Base-by-base conservation (phyloP, 192 early-diverging fungal genomes). In the Mortierella antarctica region DNA sequence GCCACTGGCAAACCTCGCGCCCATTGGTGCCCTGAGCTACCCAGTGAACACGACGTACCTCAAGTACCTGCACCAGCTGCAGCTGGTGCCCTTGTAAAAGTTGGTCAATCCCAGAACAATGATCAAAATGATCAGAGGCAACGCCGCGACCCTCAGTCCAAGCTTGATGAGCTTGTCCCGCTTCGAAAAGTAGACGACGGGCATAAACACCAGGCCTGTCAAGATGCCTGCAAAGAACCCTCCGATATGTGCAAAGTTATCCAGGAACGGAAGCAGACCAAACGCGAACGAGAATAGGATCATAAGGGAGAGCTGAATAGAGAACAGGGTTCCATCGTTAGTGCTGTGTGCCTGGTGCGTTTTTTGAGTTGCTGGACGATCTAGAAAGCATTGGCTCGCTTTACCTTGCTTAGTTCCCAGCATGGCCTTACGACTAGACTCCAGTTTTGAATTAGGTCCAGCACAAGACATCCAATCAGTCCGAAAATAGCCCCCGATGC, bases 221-320 rank as follows among this genome's bases (percentile, higher is more conserved):
- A 93, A 53, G 46, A 93, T 70, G 0, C 93, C 94, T 55, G 77
- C 81, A 45, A 91, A 71, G 71, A 92, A 94, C 5, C 94, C 93
- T 48, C 94, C 95, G 52, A 95, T 85, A 86, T 96, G 95, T 15
- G 95, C 93, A 80, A 93, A 94, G 77, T 96, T 96, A 80, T 96
- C 95, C 21, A 95, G 71, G 75, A 84, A 89, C 2, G 95, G 94
- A 6, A 96, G 75, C 46, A 92, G 85, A 0, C 95, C 95, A 18
- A 96, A 71, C 10, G 87, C 83, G 62, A 96, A 86, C 6, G 92
- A 91, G 42, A 95, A 49, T 3, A 90, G 3, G 39, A 92, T 92
- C 53, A 88, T 83, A 18, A 92, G 48, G 2, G 89, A 44, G 31
- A 96, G 80, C 71, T 80, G 39, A 31, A 3, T 31, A 31, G 31